Evolutionary conservation across 164 flowering plant genomes (phyloP).

Genomic region (Cinnamomum micranthum): DNA sequence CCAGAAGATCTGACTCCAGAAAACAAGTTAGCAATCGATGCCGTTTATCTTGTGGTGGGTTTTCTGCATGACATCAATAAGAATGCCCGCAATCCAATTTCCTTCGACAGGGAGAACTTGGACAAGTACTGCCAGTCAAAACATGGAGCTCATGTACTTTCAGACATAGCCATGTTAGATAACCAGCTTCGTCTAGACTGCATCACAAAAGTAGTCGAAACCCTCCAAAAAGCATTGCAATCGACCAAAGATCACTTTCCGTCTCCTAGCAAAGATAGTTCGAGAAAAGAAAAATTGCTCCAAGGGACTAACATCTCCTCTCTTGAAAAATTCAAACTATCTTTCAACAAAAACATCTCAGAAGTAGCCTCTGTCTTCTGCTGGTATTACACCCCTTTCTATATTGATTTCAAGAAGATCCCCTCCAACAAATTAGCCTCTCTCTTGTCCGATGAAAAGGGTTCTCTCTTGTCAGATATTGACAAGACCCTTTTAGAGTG

Average conservation of each 20-base stretch:
- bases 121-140: not conserved
- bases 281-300: not conserved
- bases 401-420: not conserved
- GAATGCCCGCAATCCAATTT: no score
- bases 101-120: not conserved
- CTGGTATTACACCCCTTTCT: constrained; percentile 14
- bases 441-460: not conserved
- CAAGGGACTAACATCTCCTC: no score
- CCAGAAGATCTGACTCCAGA: no score
- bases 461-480: no score
- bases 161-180: constrained; percentile 8
- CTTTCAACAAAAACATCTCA: not conserved
- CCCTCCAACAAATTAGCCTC: not conserved
- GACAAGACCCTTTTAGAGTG: constrained; percentile 10
- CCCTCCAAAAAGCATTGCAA: not conserved
- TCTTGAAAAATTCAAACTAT: not conserved
- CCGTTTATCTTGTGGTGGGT: constrained; percentile 11
- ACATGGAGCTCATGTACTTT: constrained; percentile 2
- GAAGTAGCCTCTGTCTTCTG: constrained; percentile 2
- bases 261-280: no score
- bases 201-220: not conserved
- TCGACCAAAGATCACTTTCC: no score
- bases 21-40: constrained; percentile 3
- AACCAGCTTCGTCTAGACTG: constrained; percentile 7
- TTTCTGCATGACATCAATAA: constrained; percentile 3